Evolutionary conservation across 1,284 basidiomycete genomes (phyloP), one percentile per base, ranked within the genome.

Genomic region (Inonotus hispidus): DNA sequence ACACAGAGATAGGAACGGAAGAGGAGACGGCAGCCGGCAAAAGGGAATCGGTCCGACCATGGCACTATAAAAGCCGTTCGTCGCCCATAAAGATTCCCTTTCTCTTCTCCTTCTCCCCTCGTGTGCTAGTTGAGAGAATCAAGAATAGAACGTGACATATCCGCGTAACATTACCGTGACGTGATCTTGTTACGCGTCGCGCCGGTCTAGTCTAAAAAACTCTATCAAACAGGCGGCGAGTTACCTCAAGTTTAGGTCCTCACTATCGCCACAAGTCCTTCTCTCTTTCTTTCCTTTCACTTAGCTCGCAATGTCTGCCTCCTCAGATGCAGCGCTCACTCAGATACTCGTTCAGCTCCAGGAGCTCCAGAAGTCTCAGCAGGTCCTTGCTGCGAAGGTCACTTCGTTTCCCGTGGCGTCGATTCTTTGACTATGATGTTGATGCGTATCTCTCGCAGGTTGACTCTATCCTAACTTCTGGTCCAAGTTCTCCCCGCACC

Each of bases 301-400:
- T n/a, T 35, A 41, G n/a, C 6, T n/a, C 41, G 25, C 10, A 16
- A 61, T 61, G 59, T 61, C 59, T n/a, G 37, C 35, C 32, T 63
- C 41, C 11, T 43, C 68, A 0, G 71, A 73, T 21, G 63, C 64
- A 0, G 67, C 85, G n/a, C 77, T 92, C 61, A 80, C 81, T 0
- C 87, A 90, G 71, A 91, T 92, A 61, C 77, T 91, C 21, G 74
- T 75, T 10, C 85, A 87, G 72, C 81, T 92, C 59, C 78, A 87
- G 67, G 75, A 82, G 3, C 75, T 92, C 66, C 85, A 89, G 71
- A 73, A 85, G 58, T 83, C 82, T 55, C 89, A 92, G 70, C 86
- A 90, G 72, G 78, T 82, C 0, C 75, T 92, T 63, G 84, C 90
- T 66, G 84, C 86, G 27, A 89, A 91, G 79, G 89, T 88, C 66